Conservation (phyloP, 2,329 filamentous ascomycete genomes). For the Fusarium tupiense region DNA sequence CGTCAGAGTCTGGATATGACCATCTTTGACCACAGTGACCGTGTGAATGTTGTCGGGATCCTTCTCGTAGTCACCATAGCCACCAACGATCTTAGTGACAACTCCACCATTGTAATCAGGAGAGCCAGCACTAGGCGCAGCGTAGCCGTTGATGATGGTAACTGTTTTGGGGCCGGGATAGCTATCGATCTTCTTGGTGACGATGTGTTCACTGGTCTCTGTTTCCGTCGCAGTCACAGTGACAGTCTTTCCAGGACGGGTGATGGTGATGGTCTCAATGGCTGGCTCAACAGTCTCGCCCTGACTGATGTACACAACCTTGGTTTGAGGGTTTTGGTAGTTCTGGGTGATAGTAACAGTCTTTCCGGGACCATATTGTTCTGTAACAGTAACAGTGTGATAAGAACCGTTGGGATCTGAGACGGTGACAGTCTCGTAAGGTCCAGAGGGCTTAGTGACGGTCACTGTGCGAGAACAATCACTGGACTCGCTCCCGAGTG, state of each 20-base stretch:
- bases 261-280: slow-evolving; percentile 44
- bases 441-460: slow-evolving; percentile 36
- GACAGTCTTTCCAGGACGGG: slow-evolving; percentile 37
- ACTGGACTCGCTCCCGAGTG: slow-evolving; percentile 19
- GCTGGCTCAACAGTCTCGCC: slow-evolving; percentile 26
- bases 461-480: slow-evolving; percentile 39
- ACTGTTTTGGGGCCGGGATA: slow-evolving; percentile 29
- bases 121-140: slow-evolving; percentile 18
- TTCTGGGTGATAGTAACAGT: slow-evolving; percentile 30
- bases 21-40: slow-evolving; percentile 29
- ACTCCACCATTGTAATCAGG: slow-evolving; percentile 12
- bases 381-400: slow-evolving; percentile 32
- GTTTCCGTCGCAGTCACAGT: slow-evolving; percentile 38
- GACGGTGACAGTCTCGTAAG: slow-evolving; percentile 31
- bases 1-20: slow-evolving; percentile 31
- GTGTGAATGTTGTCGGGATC: slow-evolving; percentile 10
- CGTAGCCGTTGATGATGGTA: slow-evolving; percentile 18
- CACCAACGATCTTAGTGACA: slow-evolving; percentile 18
- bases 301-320: slow-evolving; percentile 34
- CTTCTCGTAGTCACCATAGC: neutral
- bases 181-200: slow-evolving; percentile 36
- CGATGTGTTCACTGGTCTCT: slow-evolving; percentile 31
- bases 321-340: slow-evolving; percentile 24
- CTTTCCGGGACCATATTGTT: slow-evolving; percentile 11
- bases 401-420: slow-evolving; percentile 21